Evolutionary conservation across 108 stramenopile species (phyloP).

Genomic region (Fragilariopsis cylindrus): DNA sequence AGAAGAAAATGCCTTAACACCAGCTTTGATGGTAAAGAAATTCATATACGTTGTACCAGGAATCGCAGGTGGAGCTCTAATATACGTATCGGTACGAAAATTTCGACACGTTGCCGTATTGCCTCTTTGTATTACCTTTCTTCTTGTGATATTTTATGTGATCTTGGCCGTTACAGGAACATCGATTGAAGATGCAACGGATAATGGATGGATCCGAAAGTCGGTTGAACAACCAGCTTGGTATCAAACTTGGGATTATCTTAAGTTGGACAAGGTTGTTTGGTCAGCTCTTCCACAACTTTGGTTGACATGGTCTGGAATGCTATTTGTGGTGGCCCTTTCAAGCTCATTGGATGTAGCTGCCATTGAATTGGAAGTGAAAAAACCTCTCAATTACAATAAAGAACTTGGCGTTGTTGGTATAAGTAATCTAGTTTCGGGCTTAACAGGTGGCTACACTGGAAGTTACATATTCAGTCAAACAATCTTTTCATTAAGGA

Average conservation of each 20-base stretch:
- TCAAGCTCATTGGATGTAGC: constrained; percentile 95
- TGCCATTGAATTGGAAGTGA: constrained; percentile 97
- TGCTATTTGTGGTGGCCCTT: constrained; percentile 96
- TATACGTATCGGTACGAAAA: constrained; percentile 70
- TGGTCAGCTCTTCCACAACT: constrained; percentile 76
- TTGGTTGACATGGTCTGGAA: constrained; percentile 64
- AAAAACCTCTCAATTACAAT: constrained; percentile 92
- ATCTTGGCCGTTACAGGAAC: constrained; percentile 52
- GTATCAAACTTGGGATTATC: constrained; percentile 83
- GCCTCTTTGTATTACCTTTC: constrained; percentile 72
- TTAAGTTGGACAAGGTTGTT: constrained; percentile 75
- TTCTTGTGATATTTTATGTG: constrained; percentile 81
- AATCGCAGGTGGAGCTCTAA: constrained; percentile 69
- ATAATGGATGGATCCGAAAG: constrained; percentile 79
- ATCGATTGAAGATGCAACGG: constrained; percentile 67
- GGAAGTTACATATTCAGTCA: constrained; percentile 96
- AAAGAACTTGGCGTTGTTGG: constrained; percentile 90
- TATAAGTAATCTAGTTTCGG: constrained; percentile 89
- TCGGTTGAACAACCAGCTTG: constrained; percentile 59
- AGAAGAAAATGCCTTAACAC: constrained; percentile 35
- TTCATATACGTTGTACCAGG: constrained; percentile 78
- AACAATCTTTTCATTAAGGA: constrained; percentile 94
- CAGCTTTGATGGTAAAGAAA: constrained; percentile 48
- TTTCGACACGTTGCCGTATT: constrained; percentile 82
- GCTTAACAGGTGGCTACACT: constrained; percentile 84